Conservation (phyloP, 2,329 filamentous ascomycete species). For the Neurospora sp. region DNA sequence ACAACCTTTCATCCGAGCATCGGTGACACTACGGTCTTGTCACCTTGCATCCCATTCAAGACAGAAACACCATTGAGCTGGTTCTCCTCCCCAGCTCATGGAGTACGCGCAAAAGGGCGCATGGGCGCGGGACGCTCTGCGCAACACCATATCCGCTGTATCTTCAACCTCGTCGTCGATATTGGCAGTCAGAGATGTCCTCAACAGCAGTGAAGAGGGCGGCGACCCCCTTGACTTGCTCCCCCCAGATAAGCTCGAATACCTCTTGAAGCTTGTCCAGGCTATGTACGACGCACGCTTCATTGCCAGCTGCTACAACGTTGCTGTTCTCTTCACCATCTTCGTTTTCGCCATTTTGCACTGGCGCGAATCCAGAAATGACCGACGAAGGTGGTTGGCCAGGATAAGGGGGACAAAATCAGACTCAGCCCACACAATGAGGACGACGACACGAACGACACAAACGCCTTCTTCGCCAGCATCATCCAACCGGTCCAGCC, state of each 20-base stretch:
- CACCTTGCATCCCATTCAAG: neutral
- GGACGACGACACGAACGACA: neutral
- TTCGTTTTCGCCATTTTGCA: constrained; percentile 21
- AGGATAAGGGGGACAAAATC: neutral
- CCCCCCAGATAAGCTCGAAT: constrained; percentile 30
- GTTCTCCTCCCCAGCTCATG: constrained; percentile 2
- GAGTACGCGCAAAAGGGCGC: constrained; percentile 2
- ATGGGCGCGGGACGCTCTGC: neutral
- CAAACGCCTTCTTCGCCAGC: constrained; percentile 15
- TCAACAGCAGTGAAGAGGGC: neutral
- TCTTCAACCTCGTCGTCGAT: neutral
- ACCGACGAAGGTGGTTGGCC: constrained; percentile 16
- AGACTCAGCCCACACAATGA: neutral
- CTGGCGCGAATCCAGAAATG: constrained; percentile 13
- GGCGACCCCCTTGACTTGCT: constrained; percentile 7
- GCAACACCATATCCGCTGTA: constrained; percentile 1
- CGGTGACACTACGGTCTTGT: neutral
- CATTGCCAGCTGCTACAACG: constrained; percentile 25
- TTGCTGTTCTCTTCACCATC: constrained; percentile 22
- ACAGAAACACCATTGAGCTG: neutral
- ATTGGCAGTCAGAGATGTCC: neutral
- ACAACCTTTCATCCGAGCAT: neutral
- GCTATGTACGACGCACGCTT: constrained; percentile 24
- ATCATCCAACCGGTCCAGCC: constrained; percentile 25
- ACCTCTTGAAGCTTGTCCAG: constrained; percentile 23